Evolutionary conservation across 164 flowering plant species (phyloP).

Genomic region (Paratinospora sagittata): DNA sequence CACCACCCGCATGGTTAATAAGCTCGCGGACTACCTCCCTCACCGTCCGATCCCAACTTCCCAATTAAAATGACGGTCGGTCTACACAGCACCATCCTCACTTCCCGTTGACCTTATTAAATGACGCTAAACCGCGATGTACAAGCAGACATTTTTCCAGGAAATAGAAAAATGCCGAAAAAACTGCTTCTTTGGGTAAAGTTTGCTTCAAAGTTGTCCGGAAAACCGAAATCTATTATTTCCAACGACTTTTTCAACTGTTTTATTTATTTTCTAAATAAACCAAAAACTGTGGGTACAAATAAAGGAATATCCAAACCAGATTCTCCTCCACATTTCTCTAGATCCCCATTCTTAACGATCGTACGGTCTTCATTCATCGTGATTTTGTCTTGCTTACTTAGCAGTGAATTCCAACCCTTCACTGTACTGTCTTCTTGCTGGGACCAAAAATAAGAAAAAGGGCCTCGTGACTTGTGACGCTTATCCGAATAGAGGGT

Average conservation of each 20-base stretch:
- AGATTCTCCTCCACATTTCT: not conserved
- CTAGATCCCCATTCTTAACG: not conserved
- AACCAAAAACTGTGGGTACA: not conserved
- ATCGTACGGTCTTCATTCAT: not conserved
- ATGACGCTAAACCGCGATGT: too few relatives aligned
- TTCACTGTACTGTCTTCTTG: not conserved
- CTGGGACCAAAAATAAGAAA: not conserved
- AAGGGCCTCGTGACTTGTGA: not conserved
- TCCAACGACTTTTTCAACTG: not conserved
- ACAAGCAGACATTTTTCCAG: too few relatives aligned
- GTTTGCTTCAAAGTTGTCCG: too few relatives aligned
- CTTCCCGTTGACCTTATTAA: too few relatives aligned
- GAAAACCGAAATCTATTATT: too few relatives aligned
- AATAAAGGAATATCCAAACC: not conserved
- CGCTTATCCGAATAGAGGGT: conserved; percentile 2
- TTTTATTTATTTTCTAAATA: not conserved
- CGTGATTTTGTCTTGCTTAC: not conserved
- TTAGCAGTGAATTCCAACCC: conserved; percentile 1
- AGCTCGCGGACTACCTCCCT: too few relatives aligned
- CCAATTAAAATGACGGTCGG: too few relatives aligned
- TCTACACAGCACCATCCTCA: too few relatives aligned
- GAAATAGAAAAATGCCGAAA: too few relatives aligned
- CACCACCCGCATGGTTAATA: too few relatives aligned
- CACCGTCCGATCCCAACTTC: too few relatives aligned
- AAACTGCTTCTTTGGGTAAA: not conserved